A percentile compares a stretch with the other conserved stretches of the same genome.
phyloP scores from a whole-genome alignment of 2,329 filamentous ascomycete genomes.

The Colletotrichum godetiae region DNA sequence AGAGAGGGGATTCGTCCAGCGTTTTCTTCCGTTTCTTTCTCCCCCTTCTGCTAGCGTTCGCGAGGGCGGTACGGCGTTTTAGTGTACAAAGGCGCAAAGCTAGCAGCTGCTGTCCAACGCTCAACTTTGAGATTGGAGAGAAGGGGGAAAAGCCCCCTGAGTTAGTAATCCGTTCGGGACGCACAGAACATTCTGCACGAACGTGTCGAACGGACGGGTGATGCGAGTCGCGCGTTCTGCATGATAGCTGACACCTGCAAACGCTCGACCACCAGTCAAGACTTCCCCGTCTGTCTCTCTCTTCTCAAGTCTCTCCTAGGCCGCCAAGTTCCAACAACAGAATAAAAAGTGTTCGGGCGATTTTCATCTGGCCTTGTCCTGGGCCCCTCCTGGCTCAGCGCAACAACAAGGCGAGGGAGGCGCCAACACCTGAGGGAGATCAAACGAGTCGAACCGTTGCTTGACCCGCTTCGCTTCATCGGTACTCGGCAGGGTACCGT shows the following conservation, averaged over 20 bases:
- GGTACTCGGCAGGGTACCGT: constrained; percentile 24
- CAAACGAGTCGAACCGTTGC: constrained; percentile 7
- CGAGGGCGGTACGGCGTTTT: constrained; percentile 19
- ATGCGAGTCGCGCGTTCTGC: background rate
- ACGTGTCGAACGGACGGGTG: background rate
- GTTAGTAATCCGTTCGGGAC: background rate
- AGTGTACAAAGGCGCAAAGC: constrained; percentile 5
- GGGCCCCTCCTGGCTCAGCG: background rate
- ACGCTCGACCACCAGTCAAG: constrained; percentile 3
- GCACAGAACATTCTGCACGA: constrained; percentile 8
- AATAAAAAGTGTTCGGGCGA: constrained; percentile 7
- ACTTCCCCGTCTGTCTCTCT: background rate
- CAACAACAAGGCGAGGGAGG: background rate
- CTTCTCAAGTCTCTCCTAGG: background rate
- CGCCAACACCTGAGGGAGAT: constrained; percentile 15
- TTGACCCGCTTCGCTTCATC: constrained; percentile 27
- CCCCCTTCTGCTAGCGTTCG: constrained; percentile 6
- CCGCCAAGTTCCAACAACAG: background rate
- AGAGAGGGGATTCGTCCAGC: constrained; percentile 17
- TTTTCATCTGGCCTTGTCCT: constrained; percentile 9
- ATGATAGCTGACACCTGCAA: constrained; percentile 25
- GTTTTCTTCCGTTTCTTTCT: background rate
- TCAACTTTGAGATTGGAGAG: background rate
- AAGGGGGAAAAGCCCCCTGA: background rate
- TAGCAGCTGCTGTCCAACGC: constrained; percentile 10